These are phyloP conservation scores for Collybiopsis luxurians DNA, from an alignment of 768 basidiomycete species.

Conservation along the genomic window DNA sequence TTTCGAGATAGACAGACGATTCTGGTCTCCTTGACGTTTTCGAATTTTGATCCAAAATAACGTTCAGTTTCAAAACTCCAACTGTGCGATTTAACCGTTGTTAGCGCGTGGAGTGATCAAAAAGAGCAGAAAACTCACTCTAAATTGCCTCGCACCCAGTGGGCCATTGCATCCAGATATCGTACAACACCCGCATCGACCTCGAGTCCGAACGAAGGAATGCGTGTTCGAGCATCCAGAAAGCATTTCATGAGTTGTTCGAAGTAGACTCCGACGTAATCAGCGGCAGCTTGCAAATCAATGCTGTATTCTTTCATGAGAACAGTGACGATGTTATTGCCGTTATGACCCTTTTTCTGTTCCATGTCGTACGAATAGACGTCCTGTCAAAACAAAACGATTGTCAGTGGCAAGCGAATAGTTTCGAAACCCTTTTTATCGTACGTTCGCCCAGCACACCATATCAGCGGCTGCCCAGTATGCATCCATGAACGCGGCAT, in stretches of 20 bases:
- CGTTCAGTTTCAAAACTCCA: slow-evolving; percentile 71
- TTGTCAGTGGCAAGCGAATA: background rate
- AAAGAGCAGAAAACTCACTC: slow-evolving; percentile 32
- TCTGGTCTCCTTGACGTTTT: slow-evolving; percentile 48
- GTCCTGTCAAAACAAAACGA: slow-evolving; percentile 38
- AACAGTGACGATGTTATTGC: slow-evolving; percentile 69
- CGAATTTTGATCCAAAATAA: slow-evolving; percentile 59
- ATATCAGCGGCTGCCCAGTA: slow-evolving; percentile 62
- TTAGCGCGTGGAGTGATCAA: background rate
- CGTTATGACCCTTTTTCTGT: slow-evolving; percentile 58
- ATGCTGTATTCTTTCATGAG: slow-evolving; percentile 56
- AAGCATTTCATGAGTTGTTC: slow-evolving; percentile 49
- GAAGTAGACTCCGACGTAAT: slow-evolving; percentile 54
- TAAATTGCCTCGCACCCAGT: slow-evolving; percentile 63
- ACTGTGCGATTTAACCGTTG: slow-evolving; percentile 20
- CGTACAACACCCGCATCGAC: slow-evolving; percentile 49
- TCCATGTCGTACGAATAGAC: slow-evolving; percentile 76
- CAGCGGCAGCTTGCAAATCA: slow-evolving; percentile 55
- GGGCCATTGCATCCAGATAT: slow-evolving; percentile 54
- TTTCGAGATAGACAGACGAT: slow-evolving; percentile 41
- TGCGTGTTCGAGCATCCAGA: slow-evolving; percentile 37
- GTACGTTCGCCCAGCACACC: slow-evolving; percentile 70
- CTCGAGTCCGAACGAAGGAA: slow-evolving; percentile 47
- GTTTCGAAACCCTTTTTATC: slow-evolving; percentile 15
- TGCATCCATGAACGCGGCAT: slow-evolving; percentile 50